These are phyloP conservation scores for Blastocystis sp. DNA, from an alignment of 352 stramenopile species.

Conservation along the genomic window DNA sequence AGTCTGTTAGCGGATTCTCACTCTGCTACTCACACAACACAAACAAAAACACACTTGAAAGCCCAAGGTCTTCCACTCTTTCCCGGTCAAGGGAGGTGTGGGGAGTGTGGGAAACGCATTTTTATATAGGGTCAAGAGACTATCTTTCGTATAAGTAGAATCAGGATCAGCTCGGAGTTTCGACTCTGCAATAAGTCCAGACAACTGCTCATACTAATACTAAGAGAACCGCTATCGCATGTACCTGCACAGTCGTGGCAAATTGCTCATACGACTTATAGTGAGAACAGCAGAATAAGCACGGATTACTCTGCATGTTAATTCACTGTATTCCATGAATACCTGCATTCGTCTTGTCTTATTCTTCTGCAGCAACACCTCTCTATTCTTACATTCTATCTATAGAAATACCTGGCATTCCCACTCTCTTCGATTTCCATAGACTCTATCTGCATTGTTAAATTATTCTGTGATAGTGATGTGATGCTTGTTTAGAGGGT, in stretches of 20 bases:
- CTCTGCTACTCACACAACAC: not conserved
- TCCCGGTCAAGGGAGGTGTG: not conserved
- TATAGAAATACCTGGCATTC: not conserved
- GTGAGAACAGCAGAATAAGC: not conserved
- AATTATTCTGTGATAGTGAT: no score
- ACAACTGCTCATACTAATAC: not conserved
- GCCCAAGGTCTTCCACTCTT: conserved; percentile 33
- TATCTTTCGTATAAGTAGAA: not conserved
- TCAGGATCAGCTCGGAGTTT: not conserved
- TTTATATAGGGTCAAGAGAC: not conserved
- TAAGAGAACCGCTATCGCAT: not conserved
- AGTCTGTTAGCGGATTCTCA: conserved; percentile 23
- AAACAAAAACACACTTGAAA: conserved; percentile 9
- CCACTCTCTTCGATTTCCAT: conserved; percentile 18
- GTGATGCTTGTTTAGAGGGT: no score
- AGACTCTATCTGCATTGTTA: conserved; percentile 18
- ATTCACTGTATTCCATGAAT: not conserved
- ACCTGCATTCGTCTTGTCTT: not conserved
- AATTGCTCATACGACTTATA: conserved; percentile 41
- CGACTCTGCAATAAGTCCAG: not conserved
- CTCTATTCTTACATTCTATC: not conserved
- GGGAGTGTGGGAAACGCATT: not conserved
- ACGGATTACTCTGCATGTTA: not conserved
- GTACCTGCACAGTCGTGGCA: not conserved
- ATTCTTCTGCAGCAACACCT: conserved; percentile 25